phyloP scores from a whole-genome alignment of 2,329 filamentous ascomycete species.

The Venturia nashicola region DNA sequence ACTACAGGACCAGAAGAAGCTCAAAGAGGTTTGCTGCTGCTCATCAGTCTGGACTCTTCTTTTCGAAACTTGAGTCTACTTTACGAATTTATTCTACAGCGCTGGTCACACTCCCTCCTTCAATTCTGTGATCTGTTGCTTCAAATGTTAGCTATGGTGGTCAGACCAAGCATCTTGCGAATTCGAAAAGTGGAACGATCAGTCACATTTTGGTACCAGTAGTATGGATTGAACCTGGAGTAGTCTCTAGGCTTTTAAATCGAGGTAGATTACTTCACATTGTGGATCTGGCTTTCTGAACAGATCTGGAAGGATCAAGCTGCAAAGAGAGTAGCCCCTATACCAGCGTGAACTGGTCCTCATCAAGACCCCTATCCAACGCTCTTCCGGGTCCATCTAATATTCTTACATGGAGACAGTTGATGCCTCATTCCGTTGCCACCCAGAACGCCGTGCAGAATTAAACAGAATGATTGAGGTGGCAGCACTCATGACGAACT shows the following conservation, averaged over 20 bases:
- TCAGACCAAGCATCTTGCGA: no score
- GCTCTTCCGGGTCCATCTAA: background rate
- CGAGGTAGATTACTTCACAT: no score
- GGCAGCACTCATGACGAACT: background rate
- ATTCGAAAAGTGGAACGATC: background rate
- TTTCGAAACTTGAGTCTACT: no score
- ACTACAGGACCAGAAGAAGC: no score
- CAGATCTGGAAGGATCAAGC: no score
- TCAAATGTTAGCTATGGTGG: background rate
- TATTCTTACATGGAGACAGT: background rate
- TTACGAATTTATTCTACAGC: no score
- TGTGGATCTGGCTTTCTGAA: no score
- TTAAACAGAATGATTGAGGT: background rate
- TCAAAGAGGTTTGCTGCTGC: no score
- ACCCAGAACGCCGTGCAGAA: background rate
- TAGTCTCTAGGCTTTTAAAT: background rate
- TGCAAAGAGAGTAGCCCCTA: background rate
- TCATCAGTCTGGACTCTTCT: no score
- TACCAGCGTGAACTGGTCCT: background rate
- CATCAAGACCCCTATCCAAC: background rate
- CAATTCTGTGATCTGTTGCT: no score
- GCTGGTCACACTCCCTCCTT: no score
- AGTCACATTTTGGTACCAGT: no score
- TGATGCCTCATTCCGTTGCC: background rate
- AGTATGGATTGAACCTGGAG: background rate